These are phyloP conservation scores for Hippophae gyantsensis DNA, from an alignment of 306 rosid genomes.

Conservation along the genomic window DNA sequence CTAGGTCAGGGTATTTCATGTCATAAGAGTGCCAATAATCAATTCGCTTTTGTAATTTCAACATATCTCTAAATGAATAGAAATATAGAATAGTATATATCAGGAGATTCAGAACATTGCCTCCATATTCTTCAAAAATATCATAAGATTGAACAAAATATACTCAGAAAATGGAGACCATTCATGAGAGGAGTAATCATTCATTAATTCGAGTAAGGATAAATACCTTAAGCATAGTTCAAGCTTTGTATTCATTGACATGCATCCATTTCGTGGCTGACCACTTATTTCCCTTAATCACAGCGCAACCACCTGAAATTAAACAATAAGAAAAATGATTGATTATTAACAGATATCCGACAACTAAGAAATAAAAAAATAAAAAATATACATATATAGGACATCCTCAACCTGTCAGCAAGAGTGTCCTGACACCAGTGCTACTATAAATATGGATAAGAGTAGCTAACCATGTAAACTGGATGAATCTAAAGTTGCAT, in stretches of 20 bases:
- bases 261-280: conserved; percentile 94
- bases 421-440: not conserved
- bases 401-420: not conserved
- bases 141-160: too few relatives aligned
- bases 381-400: too few relatives aligned
- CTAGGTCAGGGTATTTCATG: too few relatives aligned
- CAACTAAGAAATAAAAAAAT: not conserved
- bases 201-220: not conserved
- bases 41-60: too few relatives aligned
- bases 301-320: conserved; percentile 92
- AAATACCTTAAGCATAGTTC: conserved; percentile 40
- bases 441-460: not conserved
- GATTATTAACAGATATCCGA: not conserved
- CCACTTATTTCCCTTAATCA: conserved; percentile 95
- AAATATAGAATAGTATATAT: too few relatives aligned
- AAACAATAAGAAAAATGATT: conserved; percentile 7
- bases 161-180: too few relatives aligned
- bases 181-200: too few relatives aligned
- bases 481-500: conserved; percentile 76
- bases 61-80: too few relatives aligned
- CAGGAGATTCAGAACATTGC: too few relatives aligned
- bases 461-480: conserved; percentile 83
- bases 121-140: too few relatives aligned
- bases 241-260: conserved; percentile 59
- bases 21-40: too few relatives aligned